Percentiles rank a stretch among this genome's conserved stretches.
Evolutionary conservation across 2,329 filamentous ascomycete genomes (phyloP).

Genomic region (Penicillium sp.): DNA sequence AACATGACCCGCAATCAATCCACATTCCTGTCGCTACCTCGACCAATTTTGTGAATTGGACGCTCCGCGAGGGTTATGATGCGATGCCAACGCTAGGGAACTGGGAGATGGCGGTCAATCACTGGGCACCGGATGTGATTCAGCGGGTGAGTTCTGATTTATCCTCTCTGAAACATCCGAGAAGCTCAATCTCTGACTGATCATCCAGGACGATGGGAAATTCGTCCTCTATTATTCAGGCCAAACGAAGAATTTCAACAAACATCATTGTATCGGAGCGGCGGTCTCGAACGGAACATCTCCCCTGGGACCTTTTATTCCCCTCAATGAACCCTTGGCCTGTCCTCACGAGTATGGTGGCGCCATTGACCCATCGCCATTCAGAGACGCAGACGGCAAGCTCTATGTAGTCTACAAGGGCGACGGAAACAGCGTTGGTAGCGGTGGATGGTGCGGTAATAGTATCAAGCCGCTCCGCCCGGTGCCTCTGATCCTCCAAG

Average conservation of each 20-base stretch:
- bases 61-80: constrained; percentile 50
- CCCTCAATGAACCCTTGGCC: constrained; percentile 52
- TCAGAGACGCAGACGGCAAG: constrained; percentile 56
- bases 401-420: constrained; percentile 67
- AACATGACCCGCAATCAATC: constrained; percentile 22
- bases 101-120: constrained; percentile 58
- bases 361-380: constrained; percentile 65
- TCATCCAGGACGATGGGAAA: constrained; percentile 43
- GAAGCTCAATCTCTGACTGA: background rate
- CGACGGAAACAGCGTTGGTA: constrained; percentile 61
- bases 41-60: constrained; percentile 52
- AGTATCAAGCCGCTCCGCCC: constrained; percentile 40
- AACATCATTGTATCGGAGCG: constrained; percentile 61
- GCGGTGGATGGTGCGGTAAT: constrained; percentile 50
- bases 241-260: constrained; percentile 42
- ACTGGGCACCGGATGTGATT: constrained; percentile 65
- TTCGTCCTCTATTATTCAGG: constrained; percentile 65
- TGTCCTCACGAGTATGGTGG: constrained; percentile 59
- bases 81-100: constrained; percentile 54
- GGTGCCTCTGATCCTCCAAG: constrained; percentile 45
- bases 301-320: constrained; percentile 51
- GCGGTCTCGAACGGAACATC: constrained; percentile 47
- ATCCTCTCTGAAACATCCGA: background rate
- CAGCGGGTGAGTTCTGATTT: constrained; percentile 43
- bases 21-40: constrained; percentile 60